Base-by-base conservation (phyloP, 1,284 basidiomycete genomes). In the Cryptococcus neoformans region DNA sequence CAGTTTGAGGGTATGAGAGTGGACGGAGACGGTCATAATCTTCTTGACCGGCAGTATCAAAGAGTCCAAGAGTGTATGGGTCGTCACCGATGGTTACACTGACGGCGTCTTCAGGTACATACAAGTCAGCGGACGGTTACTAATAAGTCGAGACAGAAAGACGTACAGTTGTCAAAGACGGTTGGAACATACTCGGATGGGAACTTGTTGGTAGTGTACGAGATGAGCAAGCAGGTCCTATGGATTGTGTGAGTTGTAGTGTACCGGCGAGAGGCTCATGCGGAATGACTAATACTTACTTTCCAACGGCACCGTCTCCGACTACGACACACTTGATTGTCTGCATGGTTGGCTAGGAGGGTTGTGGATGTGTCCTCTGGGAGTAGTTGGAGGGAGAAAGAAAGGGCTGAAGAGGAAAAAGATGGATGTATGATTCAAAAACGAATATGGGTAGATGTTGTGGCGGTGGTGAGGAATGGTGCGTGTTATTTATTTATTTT, bases 11-110 rank as follows among this genome's bases (percentile, higher is more conserved):
- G 83, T 99, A 99, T 74, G 94, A 98, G 80, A 99, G 82, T 69
- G 95, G 95, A 73, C 96, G 90, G 65, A 99, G 88, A 69, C 95
- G 90, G 79, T 99, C 96, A 79, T 99, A 99, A 84, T 99, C 95
- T 83, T 99, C 95, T 83, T 99, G 95, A 90, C 90, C 93, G 68
- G 95, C 95, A 60, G 95, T 99, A 83, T 99, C 95, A 79, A 99
- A 99, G 62, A 99, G 80, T 57, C 96, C 96, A 69, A 99, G 82
- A 60, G 96, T 99, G 81, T 98, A 98, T 53, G 95, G 95, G 80
- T 98, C 95, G 75, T 98, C 96, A 58, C 95, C 96, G 80, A 99
- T 98, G 95, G 99, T 99, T 64, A 99, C 96, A 9, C 95, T 98
- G 63, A 98, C 96, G 53, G 95, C 94, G 81, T 98, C 93, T 94